Base-by-base conservation (phyloP, 805 yeast genomes). In the Kluyveromyces starmeri region DNA sequence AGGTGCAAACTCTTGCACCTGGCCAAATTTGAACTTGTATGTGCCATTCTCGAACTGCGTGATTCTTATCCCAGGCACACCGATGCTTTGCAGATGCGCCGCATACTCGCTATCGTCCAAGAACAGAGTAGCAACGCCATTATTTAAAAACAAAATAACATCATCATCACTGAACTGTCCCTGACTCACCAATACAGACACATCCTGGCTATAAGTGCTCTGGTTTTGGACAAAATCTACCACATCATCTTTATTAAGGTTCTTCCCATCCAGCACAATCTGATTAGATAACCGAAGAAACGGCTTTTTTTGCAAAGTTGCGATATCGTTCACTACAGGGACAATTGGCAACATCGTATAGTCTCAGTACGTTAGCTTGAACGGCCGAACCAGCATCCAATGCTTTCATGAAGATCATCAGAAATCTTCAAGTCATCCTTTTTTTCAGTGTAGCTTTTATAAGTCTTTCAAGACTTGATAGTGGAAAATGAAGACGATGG, bases 51-150 rank as follows among this genome's bases (percentile, higher is more conserved):
- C 37, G 3, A 35, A 24, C 17, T 66, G 50, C 4, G 64, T 60
- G 34, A 76, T 50, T 43, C 83, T 62, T 5, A 57, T 48, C 8
- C 55, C 49, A 25, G 83, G 80, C 25, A 79, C 68, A 12, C 78
- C 81, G 12, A 68, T 56, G 1, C 49, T 59, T 11, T 61, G 45
- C 15, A 70, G 51, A 23, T 50, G 59, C 0, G 48, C 46, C 1
- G 57, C 64, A 21, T 50, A 51, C 3, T 44, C 32, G 6, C 41
- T 47, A 4, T 55, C 32, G 18, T 35, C 28, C 7, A 70, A 65
- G 36, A 75, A 59, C 4, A 79, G 47, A 13, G 65, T 61, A 17
- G 58, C 49, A 10, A 77, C 71, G 29, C 92, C 92, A 33, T 62
- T 64, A 48, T 83, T 81, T 38, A 83, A 64, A 24, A 80, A 50